Conservation (phyloP, 148 eudicot genomes). For the Silene conica region DNA sequence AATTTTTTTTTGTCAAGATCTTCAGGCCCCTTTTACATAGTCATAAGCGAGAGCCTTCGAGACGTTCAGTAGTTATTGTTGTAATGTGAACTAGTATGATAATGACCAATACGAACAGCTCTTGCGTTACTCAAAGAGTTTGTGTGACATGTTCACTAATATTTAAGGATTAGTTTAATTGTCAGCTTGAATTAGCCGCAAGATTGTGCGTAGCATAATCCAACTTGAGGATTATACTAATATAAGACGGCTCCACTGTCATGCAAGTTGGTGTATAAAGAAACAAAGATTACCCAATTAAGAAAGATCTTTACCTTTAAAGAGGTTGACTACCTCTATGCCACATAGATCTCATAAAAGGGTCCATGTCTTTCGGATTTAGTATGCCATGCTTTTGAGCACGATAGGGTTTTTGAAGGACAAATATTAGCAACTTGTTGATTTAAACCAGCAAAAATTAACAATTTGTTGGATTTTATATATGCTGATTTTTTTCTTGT, state of each 20-base stretch:
- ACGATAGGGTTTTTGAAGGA: slow-evolving; percentile 11
- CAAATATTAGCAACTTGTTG: slow-evolving; percentile 16
- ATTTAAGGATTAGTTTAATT: slow-evolving; percentile 1
- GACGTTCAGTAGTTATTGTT: background rate
- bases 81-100: slow-evolving; percentile 10
- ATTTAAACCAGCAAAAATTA: slow-evolving; percentile 7
- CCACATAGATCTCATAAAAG: slow-evolving; percentile 24
- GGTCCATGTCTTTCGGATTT: slow-evolving; percentile 14
- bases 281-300: slow-evolving; percentile 26
- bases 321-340: slow-evolving; percentile 27
- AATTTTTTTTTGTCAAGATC: background rate
- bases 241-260: slow-evolving; percentile 25
- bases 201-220: slow-evolving; percentile 17
- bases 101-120: slow-evolving; percentile 18
- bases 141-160: slow-evolving; percentile 16
- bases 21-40: background rate
- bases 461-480: slow-evolving; percentile 16
- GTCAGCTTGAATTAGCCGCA: slow-evolving; percentile 16
- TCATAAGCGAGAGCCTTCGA: background rate
- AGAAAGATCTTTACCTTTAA: slow-evolving; percentile 23
- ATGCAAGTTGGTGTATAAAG: slow-evolving; percentile 31
- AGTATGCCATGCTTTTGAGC: slow-evolving; percentile 8
- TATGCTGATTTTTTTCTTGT: background rate
- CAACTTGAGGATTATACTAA: slow-evolving; percentile 24
- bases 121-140: slow-evolving; percentile 24